A percentile compares a stretch with the other conserved stretches of the same genome.
phyloP scores from a whole-genome alignment of 805 yeast species.

The Cyberlindnera lachancei region DNA sequence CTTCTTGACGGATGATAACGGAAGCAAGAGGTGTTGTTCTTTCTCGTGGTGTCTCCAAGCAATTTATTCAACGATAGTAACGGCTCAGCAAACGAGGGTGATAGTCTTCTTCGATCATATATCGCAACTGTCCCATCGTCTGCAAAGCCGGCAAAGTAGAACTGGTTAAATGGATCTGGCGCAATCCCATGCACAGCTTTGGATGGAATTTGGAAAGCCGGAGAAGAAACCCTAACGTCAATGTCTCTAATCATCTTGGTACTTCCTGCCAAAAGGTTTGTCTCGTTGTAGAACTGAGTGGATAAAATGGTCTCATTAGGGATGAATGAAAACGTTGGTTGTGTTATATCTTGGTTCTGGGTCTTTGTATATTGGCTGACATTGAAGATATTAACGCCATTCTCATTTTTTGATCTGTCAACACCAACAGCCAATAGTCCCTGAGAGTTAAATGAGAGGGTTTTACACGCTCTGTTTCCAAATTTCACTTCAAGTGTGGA shows the following conservation, averaged over 20 bases:
- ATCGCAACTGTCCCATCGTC: constrained; percentile 82
- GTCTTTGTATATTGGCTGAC: constrained; percentile 48
- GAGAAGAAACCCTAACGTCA: constrained; percentile 60
- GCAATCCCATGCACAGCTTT: constrained; percentile 62
- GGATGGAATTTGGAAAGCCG: constrained; percentile 68
- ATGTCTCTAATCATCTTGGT: constrained; percentile 71
- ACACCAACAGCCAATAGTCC: constrained; percentile 71
- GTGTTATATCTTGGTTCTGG: constrained; percentile 42
- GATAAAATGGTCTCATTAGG: constrained; percentile 73
- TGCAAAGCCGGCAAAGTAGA: constrained; percentile 64
- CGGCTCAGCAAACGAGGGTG: constrained; percentile 38
- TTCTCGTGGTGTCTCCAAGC: constrained; percentile 53
- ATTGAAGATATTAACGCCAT: constrained; percentile 76
- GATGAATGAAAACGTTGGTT: constrained; percentile 50
- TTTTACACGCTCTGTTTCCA: constrained; percentile 68
- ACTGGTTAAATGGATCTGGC: constrained; percentile 59
- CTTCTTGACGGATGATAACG: constrained; percentile 56
- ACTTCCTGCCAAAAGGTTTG: constrained; percentile 62
- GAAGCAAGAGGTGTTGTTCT: constrained; percentile 55
- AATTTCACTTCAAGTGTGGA: constrained; percentile 24
- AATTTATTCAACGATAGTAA: constrained; percentile 52
- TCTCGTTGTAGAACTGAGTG: constrained; percentile 55
- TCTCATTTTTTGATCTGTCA: constrained; percentile 55
- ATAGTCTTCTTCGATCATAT: constrained; percentile 69
- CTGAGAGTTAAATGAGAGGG: constrained; percentile 58